A percentile compares a stretch with the other conserved stretches of the same genome.
phyloP scores from a whole-genome alignment of 805 yeast genomes.

The Kodamaea lidongshanica region DNA sequence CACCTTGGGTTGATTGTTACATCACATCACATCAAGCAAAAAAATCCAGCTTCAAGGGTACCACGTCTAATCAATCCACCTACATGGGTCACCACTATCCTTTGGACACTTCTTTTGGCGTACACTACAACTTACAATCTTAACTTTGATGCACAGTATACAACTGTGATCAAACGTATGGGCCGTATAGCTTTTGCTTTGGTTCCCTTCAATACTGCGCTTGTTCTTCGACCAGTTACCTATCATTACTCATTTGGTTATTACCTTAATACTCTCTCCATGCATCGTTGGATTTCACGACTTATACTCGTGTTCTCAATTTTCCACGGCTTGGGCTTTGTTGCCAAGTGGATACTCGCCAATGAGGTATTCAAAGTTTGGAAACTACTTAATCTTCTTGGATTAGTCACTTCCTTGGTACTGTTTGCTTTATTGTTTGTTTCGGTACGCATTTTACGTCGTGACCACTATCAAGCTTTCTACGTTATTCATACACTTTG shows the following conservation, averaged over 20 bases:
- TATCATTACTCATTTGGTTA: conserved; percentile 22
- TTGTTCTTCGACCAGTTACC: conserved; percentile 47
- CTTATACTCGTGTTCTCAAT: conserved; percentile 40
- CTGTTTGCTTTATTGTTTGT: conserved; percentile 35
- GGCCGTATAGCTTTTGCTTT: conserved; percentile 60
- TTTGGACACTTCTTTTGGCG: conserved; percentile 29
- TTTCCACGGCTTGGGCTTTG: conserved; percentile 49
- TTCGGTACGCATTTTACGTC: conserved; percentile 46
- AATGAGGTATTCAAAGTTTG: conserved; percentile 30
- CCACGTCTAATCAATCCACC: too few relatives aligned
- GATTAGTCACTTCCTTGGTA: conserved; percentile 39
- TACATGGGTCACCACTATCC: conserved; percentile 25
- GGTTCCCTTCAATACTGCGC: conserved; percentile 50
- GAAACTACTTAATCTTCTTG: conserved; percentile 42
- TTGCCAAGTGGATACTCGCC: conserved; percentile 41
- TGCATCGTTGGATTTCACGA: conserved; percentile 73
- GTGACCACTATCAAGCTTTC: conserved; percentile 45
- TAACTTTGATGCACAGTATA: conserved; percentile 17
- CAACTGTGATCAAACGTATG: conserved; percentile 44
- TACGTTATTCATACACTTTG: conserved; percentile 52
- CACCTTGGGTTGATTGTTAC: conserved; percentile 34
- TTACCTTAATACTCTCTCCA: conserved; percentile 48
- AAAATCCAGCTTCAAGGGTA: conserved; percentile 6
- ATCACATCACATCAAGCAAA: conserved; percentile 25
- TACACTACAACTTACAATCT: conserved; percentile 29